These are phyloP conservation scores for Fusarium torulosum DNA, from an alignment of 2,329 filamentous ascomycete species.

Conservation along the genomic window DNA sequence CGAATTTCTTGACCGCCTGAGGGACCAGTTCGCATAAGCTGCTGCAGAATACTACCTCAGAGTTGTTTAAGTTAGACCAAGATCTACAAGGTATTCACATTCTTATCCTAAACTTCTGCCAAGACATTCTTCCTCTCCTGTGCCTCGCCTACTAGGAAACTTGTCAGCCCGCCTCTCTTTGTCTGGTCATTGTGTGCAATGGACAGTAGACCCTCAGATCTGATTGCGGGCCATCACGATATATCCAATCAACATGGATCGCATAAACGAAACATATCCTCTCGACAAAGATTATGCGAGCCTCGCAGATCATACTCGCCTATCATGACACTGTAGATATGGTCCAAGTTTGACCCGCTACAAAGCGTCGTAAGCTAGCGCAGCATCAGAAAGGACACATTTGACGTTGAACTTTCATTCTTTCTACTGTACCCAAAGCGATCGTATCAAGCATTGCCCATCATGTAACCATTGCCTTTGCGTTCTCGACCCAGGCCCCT, in stretches of 20 bases:
- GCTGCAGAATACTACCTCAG: not conserved
- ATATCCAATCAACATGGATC: not conserved
- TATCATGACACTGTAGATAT: not conserved
- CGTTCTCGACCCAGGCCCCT: slow-evolving; percentile 9
- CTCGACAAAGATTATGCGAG: not conserved
- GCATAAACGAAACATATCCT: not conserved
- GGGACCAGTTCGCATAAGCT: not conserved
- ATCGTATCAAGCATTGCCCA: slow-evolving; percentile 7
- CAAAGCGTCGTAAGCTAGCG: slow-evolving; percentile 21
- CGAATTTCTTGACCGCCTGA: not conserved
- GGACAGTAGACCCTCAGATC: not conserved
- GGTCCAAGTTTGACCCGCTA: slow-evolving; percentile 6
- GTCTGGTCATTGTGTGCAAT: not conserved
- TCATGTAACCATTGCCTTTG: slow-evolving; percentile 11
- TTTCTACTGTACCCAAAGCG: not conserved
- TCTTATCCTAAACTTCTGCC: not conserved
- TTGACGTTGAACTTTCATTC: slow-evolving; percentile 16
- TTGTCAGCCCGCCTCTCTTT: not conserved
- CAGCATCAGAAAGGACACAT: not conserved
- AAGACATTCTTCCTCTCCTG: not conserved
- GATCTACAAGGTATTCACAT: not conserved
- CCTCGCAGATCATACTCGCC: not conserved
- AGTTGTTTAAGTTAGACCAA: not conserved
- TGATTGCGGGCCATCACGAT: not conserved
- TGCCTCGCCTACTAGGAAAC: not conserved